Percentiles rank a stretch among this genome's conserved stretches.
phyloP scores from a whole-genome alignment of 805 yeast species.

The Candida stauntonica region DNA sequence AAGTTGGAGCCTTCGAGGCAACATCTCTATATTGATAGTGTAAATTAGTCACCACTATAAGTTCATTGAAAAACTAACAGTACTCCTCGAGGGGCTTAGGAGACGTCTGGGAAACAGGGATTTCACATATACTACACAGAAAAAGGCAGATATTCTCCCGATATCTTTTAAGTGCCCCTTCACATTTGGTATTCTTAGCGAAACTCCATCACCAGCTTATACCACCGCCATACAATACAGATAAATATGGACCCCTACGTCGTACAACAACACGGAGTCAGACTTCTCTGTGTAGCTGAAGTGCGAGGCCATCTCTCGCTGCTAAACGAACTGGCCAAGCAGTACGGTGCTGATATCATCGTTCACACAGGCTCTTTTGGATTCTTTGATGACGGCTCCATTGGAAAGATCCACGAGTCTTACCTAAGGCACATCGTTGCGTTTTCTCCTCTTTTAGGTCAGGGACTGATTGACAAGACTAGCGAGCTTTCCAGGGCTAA shows the following conservation, averaged over 20 bases:
- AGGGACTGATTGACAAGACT: conserved; percentile 44
- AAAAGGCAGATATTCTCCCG: too few species aligned
- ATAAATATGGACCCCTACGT: conserved; percentile 18
- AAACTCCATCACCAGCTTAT: too few species aligned
- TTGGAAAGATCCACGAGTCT: conserved; percentile 49
- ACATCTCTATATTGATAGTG: too few species aligned
- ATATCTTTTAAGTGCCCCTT: too few species aligned
- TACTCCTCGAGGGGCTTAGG: too few species aligned
- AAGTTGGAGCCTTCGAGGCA: too few species aligned
- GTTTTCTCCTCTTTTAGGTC: conserved; percentile 55
- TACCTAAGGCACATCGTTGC: conserved; percentile 63
- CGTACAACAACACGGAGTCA: conserved; percentile 28
- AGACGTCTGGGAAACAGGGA: too few species aligned
- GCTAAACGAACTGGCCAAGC: conserved; percentile 45
- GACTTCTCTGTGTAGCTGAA: conserved; percentile 50
- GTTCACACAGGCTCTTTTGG: conserved; percentile 81
- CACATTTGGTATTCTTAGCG: too few species aligned
- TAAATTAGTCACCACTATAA: too few species aligned
- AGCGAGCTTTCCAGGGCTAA: conserved; percentile 46
- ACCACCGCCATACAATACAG: too few species aligned
- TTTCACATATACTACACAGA: too few species aligned
- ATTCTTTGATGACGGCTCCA: conserved; percentile 57
- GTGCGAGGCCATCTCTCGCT: conserved; percentile 48
- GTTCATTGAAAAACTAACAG: too few species aligned
- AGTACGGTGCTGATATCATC: conserved; percentile 45